These are phyloP conservation scores for Trifolium subterraneum DNA, from an alignment of 306 rosid genomes.

Conservation along the genomic window DNA sequence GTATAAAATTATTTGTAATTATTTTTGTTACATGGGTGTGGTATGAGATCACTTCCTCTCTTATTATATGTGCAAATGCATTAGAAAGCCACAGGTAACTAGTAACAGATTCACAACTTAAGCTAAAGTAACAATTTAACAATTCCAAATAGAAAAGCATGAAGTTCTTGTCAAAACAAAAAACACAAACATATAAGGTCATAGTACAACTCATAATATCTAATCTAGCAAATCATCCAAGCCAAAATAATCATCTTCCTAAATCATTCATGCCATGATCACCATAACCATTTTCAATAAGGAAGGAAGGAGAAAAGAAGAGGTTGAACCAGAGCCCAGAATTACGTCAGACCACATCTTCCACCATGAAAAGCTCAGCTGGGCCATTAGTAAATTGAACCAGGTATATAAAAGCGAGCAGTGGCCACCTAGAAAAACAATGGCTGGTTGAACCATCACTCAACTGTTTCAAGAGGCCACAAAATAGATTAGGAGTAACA, in stretches of 20 bases:
- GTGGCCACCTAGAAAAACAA: neutral
- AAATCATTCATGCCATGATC: constrained; percentile 13
- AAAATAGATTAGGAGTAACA: constrained; percentile 2
- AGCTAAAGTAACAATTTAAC: neutral
- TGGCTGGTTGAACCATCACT: neutral
- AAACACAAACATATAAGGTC: neutral
- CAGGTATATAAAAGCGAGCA: constrained; percentile 10
- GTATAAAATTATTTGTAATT: neutral
- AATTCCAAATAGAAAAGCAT: neutral
- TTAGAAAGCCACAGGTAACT: neutral
- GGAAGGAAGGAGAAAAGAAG: neutral
- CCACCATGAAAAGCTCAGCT: neutral
- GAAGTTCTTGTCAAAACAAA: neutral
- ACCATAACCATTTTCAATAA: constrained; percentile 13
- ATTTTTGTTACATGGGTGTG: constrained; percentile 13
- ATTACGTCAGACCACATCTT: neutral
- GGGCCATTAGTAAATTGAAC: neutral
- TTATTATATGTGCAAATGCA: constrained; percentile 1
- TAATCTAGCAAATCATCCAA: constrained; percentile 13
- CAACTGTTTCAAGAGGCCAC: neutral
- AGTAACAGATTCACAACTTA: neutral
- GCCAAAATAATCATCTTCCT: neutral
- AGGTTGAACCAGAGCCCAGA: neutral
- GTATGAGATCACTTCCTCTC: constrained; percentile 24
- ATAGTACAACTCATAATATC: constrained; percentile 6